Base-by-base conservation (phyloP, 2,329 filamentous ascomycete species). In the Aspergillus brunneoviolaceus region DNA sequence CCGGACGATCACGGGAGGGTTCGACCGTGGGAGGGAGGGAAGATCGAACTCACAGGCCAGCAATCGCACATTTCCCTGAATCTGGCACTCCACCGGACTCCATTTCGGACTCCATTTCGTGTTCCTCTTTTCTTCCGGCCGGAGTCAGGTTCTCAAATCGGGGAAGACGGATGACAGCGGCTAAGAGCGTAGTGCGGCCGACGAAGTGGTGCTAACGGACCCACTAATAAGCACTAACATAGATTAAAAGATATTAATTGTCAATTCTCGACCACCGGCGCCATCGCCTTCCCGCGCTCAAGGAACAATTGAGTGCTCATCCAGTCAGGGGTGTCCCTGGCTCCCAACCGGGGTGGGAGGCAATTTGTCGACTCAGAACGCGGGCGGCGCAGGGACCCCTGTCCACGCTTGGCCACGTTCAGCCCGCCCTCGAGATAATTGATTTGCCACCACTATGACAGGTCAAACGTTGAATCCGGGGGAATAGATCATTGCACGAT, bases 31-130 rank as follows among this genome's bases (percentile, higher is more conserved):
- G 14, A 45, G 39, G 10, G 19, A 45, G 39, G 10, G 19, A 19
- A 12, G 49, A 14, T 25, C n/a, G 25, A 35, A 52, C 39, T 51
- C 48, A 57, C 55, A 51, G 52, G 42, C 52, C 52, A 55, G 52
- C 35, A 47, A 31, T 47, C 25, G 39, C 45, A 47, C 52, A 35
- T 47, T 48, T 29, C 12, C 19, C n/a, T 47, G 39, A 19, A 16
- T 45, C 39, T 45, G 6, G 39, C 39, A 45, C 39, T 45, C 39
- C 39, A 45, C 39, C 16, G 33, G 39, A 45, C 39, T 45, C 39
- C 39, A 45, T 45, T 29, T 29, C 27, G 27, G 27, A 29, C 27
- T 29, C 39, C 39, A 42, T 19, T 42, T 14, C 39, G 16, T 45
- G 5, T 45, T 19, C 16, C 39, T 16, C 39, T 16, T 19, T 9